These are phyloP conservation scores for Neofusicoccum laricinum DNA, from an alignment of 2,329 filamentous ascomycete genomes.

Conservation along the genomic window DNA sequence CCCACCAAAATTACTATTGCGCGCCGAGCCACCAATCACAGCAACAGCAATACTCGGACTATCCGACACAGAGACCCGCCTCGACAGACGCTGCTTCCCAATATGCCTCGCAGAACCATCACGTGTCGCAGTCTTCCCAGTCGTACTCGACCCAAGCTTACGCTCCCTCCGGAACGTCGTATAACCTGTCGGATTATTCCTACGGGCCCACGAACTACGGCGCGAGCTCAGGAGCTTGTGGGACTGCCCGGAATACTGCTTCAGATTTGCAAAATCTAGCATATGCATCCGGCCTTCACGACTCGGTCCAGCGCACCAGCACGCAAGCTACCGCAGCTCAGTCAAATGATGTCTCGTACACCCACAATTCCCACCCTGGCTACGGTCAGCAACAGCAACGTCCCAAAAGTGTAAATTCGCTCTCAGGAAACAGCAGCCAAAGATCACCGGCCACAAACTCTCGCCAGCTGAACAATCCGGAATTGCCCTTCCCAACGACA, in stretches of 20 bases:
- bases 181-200: conserved; percentile 8
- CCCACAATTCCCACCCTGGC: neutral
- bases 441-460: neutral
- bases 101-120: neutral
- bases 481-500: neutral
- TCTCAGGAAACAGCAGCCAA: neutral
- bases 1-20: conserved; percentile 7
- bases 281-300: conserved; percentile 8
- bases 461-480: neutral
- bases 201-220: conserved; percentile 13
- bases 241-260: neutral
- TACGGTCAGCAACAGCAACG: conserved; percentile 1
- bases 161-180: neutral
- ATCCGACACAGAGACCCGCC: neutral
- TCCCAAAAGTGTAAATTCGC: conserved; percentile 9
- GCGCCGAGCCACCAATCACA: neutral
- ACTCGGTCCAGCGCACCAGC: neutral
- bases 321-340: neutral
- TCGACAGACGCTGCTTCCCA: neutral
- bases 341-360: neutral
- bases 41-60: neutral
- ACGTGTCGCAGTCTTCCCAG: neutral
- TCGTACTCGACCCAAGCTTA: neutral
- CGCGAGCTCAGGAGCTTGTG: neutral
- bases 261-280: conserved; percentile 14